Evolutionary conservation across 139 green algal species (phyloP).

Genomic region (Chlamydomonas urium): DNA sequence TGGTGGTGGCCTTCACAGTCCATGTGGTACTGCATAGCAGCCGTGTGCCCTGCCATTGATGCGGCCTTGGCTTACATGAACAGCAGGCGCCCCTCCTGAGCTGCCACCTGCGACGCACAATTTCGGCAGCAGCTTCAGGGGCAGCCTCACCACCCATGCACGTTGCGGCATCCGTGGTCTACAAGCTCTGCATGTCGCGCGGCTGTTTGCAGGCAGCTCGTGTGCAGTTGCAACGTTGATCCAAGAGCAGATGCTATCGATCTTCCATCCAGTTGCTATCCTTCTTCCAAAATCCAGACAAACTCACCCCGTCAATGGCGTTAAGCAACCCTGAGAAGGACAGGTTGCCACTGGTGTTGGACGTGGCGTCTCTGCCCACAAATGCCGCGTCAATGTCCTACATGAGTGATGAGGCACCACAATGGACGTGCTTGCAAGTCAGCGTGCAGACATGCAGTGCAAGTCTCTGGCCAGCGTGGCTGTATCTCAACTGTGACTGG

Average conservation of each 20-base stretch:
- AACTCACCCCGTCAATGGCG: conserved; percentile 46
- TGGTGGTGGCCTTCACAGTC: no score
- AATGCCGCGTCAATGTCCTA: conserved; percentile 59
- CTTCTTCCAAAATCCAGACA: background rate
- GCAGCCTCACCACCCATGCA: background rate
- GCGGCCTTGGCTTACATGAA: no score
- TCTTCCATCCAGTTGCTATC: background rate
- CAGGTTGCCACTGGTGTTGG: conserved; percentile 12
- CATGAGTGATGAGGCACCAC: conserved; percentile 29
- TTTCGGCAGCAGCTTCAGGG: background rate
- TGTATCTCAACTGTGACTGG: no score
- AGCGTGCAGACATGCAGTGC: background rate
- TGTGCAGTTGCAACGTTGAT: conserved; percentile 1
- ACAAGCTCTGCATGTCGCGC: no score
- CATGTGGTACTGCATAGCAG: no score
- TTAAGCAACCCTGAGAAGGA: conserved; percentile 60
- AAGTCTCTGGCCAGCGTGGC: no score
- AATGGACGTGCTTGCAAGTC: conserved; percentile 14
- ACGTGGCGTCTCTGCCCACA: conserved; percentile 10
- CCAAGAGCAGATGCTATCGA: no score
- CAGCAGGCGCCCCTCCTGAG: conserved; percentile 49
- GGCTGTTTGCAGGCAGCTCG: no score
- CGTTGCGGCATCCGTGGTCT: no score
- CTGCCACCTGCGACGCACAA: conserved; percentile 15
- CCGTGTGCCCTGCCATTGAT: no score